Evolutionary conservation across 768 basidiomycete species (phyloP), one percentile per base, ranked within the genome.

Genomic region (Tulasnella sp.): DNA sequence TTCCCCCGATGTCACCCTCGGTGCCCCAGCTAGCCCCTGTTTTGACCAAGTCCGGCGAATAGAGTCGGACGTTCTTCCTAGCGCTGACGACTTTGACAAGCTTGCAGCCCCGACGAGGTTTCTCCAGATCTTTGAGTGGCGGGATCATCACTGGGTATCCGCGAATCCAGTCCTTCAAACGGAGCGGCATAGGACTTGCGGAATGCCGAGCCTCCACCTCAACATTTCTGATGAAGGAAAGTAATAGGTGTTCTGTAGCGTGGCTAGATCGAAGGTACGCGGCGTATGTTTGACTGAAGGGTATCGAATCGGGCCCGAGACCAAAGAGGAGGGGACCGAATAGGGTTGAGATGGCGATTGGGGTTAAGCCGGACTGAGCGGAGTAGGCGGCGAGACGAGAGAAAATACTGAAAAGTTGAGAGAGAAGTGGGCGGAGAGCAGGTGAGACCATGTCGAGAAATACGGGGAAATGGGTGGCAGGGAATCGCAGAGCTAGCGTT

Each of bases 311-410:
- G 12, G 87, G 84, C 14, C 89, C 90, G 79, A 97, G 89, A 76
- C 96, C 96, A 82, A 98, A 98, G 72, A 99, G 86, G 36, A 97
- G 87, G 1, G 96, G 95, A 0, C 93, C 94, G 84, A 98, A 97
- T 8, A 97, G 89, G 21, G 94, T 91, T 0, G 96, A 94, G 52
- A 99, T 90, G 1, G 95, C 92, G 27, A 94, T 93, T 0, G 96
- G 96, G 0, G 96, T 97, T 82, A 97, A 93, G 2, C 97, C 97
- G 18, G 95, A 96, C 10, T 89, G 88, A 27, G 92, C 89, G 39
- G 93, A 93, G 84, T 98, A 91, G 1, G 96, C 94, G 0, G 93
- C 91, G 81, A 98, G 89, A 42, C 93, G 90, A 4, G 92, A 90
- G 71, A 97, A 88, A 62, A 98, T 91, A n/a, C 91, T 89, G 81